Evolutionary conservation across 306 rosid genomes (phyloP), one percentile per base, ranked within the genome.

Genomic region (Styphnolobium japonicum): DNA sequence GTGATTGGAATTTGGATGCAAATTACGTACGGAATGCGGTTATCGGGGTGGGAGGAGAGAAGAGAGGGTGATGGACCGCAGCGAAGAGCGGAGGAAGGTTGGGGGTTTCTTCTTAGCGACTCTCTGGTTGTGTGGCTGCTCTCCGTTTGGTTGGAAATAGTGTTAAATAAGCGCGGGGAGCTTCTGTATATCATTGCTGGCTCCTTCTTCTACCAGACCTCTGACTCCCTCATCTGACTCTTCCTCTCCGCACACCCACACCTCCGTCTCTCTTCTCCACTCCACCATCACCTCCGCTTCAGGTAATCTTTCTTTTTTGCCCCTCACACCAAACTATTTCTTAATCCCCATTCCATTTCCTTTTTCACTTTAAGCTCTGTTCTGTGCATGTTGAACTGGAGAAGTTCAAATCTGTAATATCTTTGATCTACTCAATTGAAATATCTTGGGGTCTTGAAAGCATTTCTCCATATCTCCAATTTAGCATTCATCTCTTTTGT

Each of bases 251-350:
- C 56, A 27, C 19, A 2, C 15, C 2, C 21, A n/a, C 80, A 95
- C 98, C 82, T 69, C 91, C 6, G 98, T 94, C 34, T 94, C 98
- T 25, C 98, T 94, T 71, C 87, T 94, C 19, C 98, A 94, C 77
- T 91, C 97, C 80, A 8, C 71, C 55, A 18, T 91, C 67, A 92
- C 95, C 66, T 91, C 97, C 18, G 55, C 88, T 75, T 92, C 98
- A 86, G 98, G 98, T 92, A 58, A 77, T 63, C 33, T 42, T 10
- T 51, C 11, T n/a, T n/a, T n/a, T n/a, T n/a, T n/a, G n/a, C n/a
- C n/a, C n/a, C n/a, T n/a, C n/a, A n/a, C n/a, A n/a, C n/a, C n/a
- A n/a, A n/a, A n/a, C 8, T 40, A 37, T 37, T 37, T 37, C 42
- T 37, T 6, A 37, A 37, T 5, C 7, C 42, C 8, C 42, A n/a